A percentile compares a stretch with the other conserved stretches of the same genome.
phyloP scores from a whole-genome alignment of 2,329 filamentous ascomycete species.

The Xenosphaeropsis pyriputrescens region DNA sequence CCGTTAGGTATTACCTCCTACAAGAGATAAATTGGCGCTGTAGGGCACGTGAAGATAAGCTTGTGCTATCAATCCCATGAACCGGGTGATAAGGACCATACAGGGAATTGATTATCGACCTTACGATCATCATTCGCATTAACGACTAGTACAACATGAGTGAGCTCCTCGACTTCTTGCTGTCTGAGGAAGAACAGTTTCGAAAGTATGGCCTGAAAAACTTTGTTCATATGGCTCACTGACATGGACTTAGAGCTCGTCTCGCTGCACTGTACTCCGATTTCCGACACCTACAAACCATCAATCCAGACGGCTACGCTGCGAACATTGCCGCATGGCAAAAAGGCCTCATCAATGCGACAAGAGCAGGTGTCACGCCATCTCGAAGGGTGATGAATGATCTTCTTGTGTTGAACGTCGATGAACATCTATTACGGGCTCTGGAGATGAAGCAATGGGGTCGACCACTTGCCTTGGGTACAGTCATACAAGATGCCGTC shows the following conservation, averaged over 20 bases:
- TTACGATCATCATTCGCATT: background rate
- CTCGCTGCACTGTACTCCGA: conserved; percentile 82
- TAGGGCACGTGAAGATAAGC: conserved; percentile 1
- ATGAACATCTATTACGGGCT: conserved; percentile 51
- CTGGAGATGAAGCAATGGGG: conserved; percentile 70
- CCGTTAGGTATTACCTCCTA: too few relatives aligned
- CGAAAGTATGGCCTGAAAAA: conserved; percentile 27
- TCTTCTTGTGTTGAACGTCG: conserved; percentile 35
- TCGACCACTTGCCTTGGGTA: conserved; percentile 63
- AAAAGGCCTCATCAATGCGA: conserved; percentile 54
- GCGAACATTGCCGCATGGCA: conserved; percentile 75
- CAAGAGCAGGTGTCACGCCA: conserved; percentile 38
- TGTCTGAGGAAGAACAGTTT: conserved; percentile 46
- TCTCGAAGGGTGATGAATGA: conserved; percentile 28
- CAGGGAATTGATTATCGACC: conserved; percentile 3
- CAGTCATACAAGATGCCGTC: conserved; percentile 64
- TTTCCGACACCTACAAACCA: conserved; percentile 56
- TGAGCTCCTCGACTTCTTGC: conserved; percentile 53
- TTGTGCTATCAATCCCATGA: conserved; percentile 5
- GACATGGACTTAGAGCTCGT: conserved; percentile 40
- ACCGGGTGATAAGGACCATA: background rate
- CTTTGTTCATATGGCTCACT: conserved; percentile 1
- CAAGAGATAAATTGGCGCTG: too few relatives aligned
- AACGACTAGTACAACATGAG: conserved; percentile 29
- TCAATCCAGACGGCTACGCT: conserved; percentile 74